Conservation (phyloP, 345 rosid species). For the Aquilaria sinensis region DNA sequence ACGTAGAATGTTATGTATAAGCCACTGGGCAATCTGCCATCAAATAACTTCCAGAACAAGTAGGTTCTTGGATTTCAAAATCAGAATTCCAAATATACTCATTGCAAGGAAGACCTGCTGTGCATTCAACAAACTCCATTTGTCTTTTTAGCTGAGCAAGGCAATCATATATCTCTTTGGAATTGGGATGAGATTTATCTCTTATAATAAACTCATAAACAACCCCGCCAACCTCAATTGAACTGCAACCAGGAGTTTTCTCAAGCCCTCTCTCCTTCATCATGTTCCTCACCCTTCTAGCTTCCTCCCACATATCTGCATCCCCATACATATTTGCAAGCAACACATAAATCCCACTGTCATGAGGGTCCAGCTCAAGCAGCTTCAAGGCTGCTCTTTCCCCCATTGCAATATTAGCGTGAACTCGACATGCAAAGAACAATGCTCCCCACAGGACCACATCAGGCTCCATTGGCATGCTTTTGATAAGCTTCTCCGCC, state of each 20-base stretch:
- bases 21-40: background rate
- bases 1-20: background rate
- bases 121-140: slow-evolving; percentile 20
- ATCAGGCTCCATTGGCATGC: slow-evolving; percentile 76
- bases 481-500: slow-evolving; percentile 56
- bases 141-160: slow-evolving; percentile 43
- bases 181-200: slow-evolving; percentile 56
- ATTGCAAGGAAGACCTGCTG: slow-evolving; percentile 7
- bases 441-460: slow-evolving; percentile 79
- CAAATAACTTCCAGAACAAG: background rate
- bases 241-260: slow-evolving; percentile 82
- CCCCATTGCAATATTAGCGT: slow-evolving; percentile 54
- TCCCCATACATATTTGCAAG: slow-evolving; percentile 68
- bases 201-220: slow-evolving; percentile 63
- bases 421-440: slow-evolving; percentile 69
- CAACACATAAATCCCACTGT: slow-evolving; percentile 78
- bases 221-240: slow-evolving; percentile 58
- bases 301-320: slow-evolving; percentile 73
- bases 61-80: slow-evolving; percentile 11
- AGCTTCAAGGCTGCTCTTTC: slow-evolving; percentile 74
- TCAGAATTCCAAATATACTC: slow-evolving; percentile 13
- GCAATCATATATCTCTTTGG: slow-evolving; percentile 46
- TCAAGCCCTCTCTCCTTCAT: slow-evolving; percentile 68
- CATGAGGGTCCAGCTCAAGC: slow-evolving; percentile 68
- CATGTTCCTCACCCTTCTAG: slow-evolving; percentile 50